Evolutionary conservation across 805 yeast genomes (phyloP).

Genomic region (Lipomyces japonicus): DNA sequence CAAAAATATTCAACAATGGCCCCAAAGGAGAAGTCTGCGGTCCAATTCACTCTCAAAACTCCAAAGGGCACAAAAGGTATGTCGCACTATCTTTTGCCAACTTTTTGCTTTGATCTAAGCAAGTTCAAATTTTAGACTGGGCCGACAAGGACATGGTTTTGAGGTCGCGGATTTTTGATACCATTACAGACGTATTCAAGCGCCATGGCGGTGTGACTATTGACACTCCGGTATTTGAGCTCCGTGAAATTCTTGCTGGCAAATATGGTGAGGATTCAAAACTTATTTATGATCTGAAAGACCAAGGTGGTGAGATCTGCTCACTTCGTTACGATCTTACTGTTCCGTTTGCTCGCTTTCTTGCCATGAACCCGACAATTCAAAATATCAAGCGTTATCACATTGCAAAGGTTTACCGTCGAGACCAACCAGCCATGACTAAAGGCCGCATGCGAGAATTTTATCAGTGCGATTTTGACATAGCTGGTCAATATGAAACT

Average conservation of each 20-base stretch:
- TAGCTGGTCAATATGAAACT: slow-evolving; percentile 86
- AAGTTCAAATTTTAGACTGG: slow-evolving; percentile 58
- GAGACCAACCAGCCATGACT: slow-evolving; percentile 99
- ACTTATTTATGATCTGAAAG: slow-evolving; percentile 90
- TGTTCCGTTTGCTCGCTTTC: slow-evolving; percentile 96
- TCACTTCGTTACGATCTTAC: slow-evolving; percentile 95
- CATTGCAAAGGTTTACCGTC: slow-evolving; percentile 96
- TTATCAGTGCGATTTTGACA: slow-evolving; percentile 96
- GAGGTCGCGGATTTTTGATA: slow-evolving; percentile 78
- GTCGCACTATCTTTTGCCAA: neutral
- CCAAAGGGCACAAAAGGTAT: slow-evolving; percentile 69
- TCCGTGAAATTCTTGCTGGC: slow-evolving; percentile 91
- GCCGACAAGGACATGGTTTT: slow-evolving; percentile 96
- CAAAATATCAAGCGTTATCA: slow-evolving; percentile 89
- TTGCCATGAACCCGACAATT: slow-evolving; percentile 85
- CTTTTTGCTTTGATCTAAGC: neutral
- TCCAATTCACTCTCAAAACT: slow-evolving; percentile 76
- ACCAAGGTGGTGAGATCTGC: slow-evolving; percentile 97
- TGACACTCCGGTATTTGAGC: slow-evolving; percentile 97
- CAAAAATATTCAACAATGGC: neutral
- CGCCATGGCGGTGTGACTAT: slow-evolving; percentile 98
- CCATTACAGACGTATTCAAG: slow-evolving; percentile 72
- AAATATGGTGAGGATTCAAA: slow-evolving; percentile 99
- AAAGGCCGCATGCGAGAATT: slow-evolving; percentile 99
- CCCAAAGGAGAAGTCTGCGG: slow-evolving; percentile 41